phyloP scores from a whole-genome alignment of 2,329 filamentous ascomycete genomes.

The Cryphonectria japonica region DNA sequence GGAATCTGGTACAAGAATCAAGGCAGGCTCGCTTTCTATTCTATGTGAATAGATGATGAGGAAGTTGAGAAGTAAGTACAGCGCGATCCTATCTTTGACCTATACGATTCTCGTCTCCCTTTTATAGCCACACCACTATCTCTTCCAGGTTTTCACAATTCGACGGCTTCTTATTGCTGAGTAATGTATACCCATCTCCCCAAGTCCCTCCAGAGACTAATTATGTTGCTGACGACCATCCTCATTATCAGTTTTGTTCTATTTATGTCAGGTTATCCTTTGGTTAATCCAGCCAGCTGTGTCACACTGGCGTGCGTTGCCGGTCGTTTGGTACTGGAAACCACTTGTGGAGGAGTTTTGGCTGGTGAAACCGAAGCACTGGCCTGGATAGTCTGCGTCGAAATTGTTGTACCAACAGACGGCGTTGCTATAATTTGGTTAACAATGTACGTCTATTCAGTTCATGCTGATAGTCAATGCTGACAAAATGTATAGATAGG shows the following conservation, averaged over 20 bases:
- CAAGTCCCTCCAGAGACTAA: no score
- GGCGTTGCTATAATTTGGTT: not conserved
- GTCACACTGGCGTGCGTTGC: not conserved
- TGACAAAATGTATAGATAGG: no score
- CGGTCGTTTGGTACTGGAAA: not conserved
- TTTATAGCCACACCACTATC: no score
- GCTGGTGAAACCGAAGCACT: slow-evolving; percentile 6
- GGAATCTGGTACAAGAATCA: not conserved
- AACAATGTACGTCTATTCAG: not conserved
- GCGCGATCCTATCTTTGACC: no score
- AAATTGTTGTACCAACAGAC: slow-evolving; percentile 9
- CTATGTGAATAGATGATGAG: not conserved
- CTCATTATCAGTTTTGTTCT: not conserved
- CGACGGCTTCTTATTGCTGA: no score
- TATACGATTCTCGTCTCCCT: no score
- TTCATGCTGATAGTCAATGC: no score
- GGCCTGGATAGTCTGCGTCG: not conserved
- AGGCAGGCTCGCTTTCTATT: not conserved
- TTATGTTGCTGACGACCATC: not conserved
- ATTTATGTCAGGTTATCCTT: not conserved
- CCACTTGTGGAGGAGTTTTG: not conserved
- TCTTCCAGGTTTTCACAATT: no score
- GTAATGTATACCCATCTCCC: no score
- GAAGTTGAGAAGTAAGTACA: not conserved
- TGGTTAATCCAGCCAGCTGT: not conserved